These are phyloP conservation scores for Sugiyamaella xylanicola DNA, from an alignment of 1,139 yeast species.

Conservation along the genomic window DNA sequence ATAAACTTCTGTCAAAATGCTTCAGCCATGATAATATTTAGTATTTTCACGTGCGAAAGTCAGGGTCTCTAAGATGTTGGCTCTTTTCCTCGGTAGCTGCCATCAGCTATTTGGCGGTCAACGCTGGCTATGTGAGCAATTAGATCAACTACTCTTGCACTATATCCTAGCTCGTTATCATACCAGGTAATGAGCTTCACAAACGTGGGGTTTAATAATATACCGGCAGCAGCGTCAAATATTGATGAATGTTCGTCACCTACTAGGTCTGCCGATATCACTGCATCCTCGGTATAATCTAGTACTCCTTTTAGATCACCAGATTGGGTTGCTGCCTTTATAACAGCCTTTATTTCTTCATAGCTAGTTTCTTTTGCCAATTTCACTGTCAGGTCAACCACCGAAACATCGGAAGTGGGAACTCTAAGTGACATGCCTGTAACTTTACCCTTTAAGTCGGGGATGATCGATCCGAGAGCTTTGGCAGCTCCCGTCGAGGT, in stretches of 20 bases:
- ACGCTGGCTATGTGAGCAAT: constrained; percentile 63
- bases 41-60: background rate
- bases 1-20: background rate
- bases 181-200: constrained; percentile 87
- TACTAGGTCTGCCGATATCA: constrained; percentile 80
- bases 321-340: constrained; percentile 64
- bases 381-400: constrained; percentile 69
- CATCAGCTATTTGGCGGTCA: constrained; percentile 14
- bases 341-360: constrained; percentile 70
- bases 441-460: constrained; percentile 80
- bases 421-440: constrained; percentile 88
- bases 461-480: constrained; percentile 88
- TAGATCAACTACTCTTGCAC: constrained; percentile 86
- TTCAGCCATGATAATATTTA: background rate
- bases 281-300: constrained; percentile 84
- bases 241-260: constrained; percentile 75
- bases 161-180: constrained; percentile 89
- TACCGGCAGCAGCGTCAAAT: constrained; percentile 83
- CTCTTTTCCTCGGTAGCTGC: constrained; percentile 9
- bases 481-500: constrained; percentile 91
- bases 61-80: background rate
- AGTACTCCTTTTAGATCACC: constrained; percentile 65
- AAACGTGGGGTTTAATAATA: constrained; percentile 75
- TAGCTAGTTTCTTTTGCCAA: constrained; percentile 67
- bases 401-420: constrained; percentile 83